These are phyloP conservation scores for Chrysochromulina tobinii DNA, from an alignment of 78 protist genomes.

Conservation along the genomic window DNA sequence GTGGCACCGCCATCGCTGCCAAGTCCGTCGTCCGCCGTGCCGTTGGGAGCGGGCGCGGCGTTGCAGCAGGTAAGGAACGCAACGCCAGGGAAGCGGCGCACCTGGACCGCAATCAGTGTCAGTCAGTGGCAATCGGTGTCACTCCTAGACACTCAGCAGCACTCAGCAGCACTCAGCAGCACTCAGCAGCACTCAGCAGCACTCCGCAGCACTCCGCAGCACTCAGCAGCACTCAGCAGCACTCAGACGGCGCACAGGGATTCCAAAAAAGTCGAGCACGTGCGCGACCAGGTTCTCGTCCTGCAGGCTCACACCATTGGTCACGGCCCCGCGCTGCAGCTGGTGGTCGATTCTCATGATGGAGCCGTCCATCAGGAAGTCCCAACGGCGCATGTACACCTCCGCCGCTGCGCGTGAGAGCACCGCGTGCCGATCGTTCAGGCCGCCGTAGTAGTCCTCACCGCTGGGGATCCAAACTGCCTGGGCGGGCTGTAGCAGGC, in stretches of 20 bases:
- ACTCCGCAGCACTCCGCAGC: too few relatives aligned
- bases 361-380: neutral
- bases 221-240: too few relatives aligned
- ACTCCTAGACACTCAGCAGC: too few relatives aligned
- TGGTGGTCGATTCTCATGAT: neutral
- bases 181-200: too few relatives aligned
- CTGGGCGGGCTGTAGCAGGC: neutral
- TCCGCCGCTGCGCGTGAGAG: neutral
- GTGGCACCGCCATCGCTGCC: neutral
- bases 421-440: slow-evolving; percentile 2
- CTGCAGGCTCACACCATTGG: neutral
- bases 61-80: neutral
- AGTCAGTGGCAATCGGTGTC: too few relatives aligned
- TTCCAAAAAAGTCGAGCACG: neutral
- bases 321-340: neutral
- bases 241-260: neutral
- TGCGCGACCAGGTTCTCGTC: neutral
- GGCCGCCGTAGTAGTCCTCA: slow-evolving; percentile 9
- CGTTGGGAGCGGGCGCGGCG: neutral
- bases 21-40: neutral
- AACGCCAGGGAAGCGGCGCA: neutral
- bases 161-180: too few relatives aligned
- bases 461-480: neutral
- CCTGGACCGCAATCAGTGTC: neutral
- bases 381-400: neutral